Percentiles rank a stretch among this genome's conserved stretches.
Evolutionary conservation across 345 rosid genomes (phyloP).

Genomic region (Cardamine chenopodiifolia): DNA sequence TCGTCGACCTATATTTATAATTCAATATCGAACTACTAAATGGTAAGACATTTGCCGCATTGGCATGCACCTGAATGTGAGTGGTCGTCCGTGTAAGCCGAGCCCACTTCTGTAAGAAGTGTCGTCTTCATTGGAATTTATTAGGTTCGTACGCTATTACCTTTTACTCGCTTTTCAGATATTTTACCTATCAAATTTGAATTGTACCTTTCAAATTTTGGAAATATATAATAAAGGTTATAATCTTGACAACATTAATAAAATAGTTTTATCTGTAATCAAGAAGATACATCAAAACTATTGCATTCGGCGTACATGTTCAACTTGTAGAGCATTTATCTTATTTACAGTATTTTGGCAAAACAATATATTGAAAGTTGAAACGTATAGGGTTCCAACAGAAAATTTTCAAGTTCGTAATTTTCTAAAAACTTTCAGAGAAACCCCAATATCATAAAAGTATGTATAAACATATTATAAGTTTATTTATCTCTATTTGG

Average conservation of each 20-base stretch:
- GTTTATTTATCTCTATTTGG: not conserved
- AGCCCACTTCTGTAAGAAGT: constrained; percentile 35
- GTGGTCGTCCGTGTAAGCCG: constrained; percentile 41
- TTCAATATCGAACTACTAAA: constrained; percentile 17
- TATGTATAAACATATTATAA: not conserved
- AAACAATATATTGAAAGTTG: not conserved
- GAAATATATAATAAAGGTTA: not conserved
- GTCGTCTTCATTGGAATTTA: constrained; percentile 41
- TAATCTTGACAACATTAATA: too few species aligned
- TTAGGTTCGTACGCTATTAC: constrained; percentile 29
- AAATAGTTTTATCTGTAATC: too few species aligned
- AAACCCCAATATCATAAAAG: not conserved
- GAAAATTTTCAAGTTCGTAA: not conserved
- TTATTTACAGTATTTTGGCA: not conserved
- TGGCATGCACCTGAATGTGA: constrained; percentile 36
- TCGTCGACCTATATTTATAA: not conserved
- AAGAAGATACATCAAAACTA: not conserved
- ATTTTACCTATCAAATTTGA: constrained; percentile 8
- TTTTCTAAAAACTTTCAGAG: not conserved
- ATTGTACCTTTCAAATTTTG: not conserved
- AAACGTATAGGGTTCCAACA: not conserved
- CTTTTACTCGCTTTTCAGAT: constrained; percentile 8
- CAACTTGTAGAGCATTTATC: not conserved
- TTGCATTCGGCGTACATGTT: not conserved
- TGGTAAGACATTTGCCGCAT: constrained; percentile 22